These are phyloP conservation scores for Torulaspora maleeae DNA, from an alignment of 805 yeast genomes.

Conservation along the genomic window DNA sequence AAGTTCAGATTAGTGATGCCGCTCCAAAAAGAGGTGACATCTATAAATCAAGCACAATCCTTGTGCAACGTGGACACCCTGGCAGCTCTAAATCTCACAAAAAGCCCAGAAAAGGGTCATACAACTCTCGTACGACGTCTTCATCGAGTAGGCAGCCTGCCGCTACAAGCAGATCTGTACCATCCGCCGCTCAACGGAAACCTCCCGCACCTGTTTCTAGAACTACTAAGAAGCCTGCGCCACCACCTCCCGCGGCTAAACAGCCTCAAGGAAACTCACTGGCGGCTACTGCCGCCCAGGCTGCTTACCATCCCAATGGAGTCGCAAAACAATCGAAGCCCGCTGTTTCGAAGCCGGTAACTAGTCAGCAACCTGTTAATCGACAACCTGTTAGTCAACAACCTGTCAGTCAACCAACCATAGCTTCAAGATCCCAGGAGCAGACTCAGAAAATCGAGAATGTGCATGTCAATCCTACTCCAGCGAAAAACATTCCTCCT, in stretches of 20 bases:
- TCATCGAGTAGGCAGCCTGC: conserved; percentile 24
- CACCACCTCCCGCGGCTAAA: conserved; percentile 34
- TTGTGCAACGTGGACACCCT: conserved; percentile 75
- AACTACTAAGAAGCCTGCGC: conserved; percentile 34
- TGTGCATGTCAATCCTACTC: conserved; percentile 1
- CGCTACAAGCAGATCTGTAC: conserved; percentile 19
- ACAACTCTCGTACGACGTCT: conserved; percentile 6
- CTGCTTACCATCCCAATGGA: conserved; percentile 34
- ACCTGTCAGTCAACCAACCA: conserved; percentile 2
- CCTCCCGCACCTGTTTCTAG: conserved; percentile 32
- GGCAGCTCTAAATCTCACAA: conserved; percentile 64
- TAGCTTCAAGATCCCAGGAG: neutral
- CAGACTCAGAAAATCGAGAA: neutral
- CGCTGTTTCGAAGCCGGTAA: conserved; percentile 22
- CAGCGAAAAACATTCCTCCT: conserved; percentile 40
- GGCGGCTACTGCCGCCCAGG: conserved; percentile 42
- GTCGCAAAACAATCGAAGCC: conserved; percentile 18
- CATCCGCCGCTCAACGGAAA: conserved; percentile 23
- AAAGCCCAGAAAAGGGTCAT: conserved; percentile 53
- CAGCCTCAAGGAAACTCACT: conserved; percentile 23
- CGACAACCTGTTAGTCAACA: conserved; percentile 2
- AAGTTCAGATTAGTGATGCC: conserved; percentile 56
- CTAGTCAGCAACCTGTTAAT: conserved; percentile 8
- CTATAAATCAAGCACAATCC: conserved; percentile 85
- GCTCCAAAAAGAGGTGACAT: conserved; percentile 64